Evolutionary conservation across 163 green algal species (phyloP).

Genomic region (Scenedesmus sp.): DNA sequence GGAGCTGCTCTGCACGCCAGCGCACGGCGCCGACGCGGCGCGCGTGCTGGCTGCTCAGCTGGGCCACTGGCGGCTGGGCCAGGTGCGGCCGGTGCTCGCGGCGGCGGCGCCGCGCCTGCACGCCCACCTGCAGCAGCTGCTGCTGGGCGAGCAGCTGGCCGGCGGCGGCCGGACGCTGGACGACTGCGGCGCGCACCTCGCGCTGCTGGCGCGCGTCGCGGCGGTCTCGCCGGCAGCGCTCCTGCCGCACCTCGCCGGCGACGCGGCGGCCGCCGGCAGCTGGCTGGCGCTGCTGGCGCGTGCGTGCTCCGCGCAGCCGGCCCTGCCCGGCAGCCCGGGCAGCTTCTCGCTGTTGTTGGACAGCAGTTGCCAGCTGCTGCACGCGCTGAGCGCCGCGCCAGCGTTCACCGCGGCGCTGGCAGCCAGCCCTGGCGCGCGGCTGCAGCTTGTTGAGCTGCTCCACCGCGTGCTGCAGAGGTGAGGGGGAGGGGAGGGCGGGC

Average conservation of each 20-base stretch:
- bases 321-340: not conserved
- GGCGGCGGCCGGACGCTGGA: conserved; percentile 11
- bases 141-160: not conserved
- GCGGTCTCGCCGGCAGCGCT: not conserved
- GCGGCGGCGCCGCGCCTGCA: conserved; percentile 1
- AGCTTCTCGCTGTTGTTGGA: conserved; percentile 8
- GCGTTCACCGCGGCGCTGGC: not conserved
- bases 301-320: not conserved
- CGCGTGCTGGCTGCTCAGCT: conserved; percentile 28
- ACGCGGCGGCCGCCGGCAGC: not conserved
- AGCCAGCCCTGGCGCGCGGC: not conserved
- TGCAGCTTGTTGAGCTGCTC: not conserved
- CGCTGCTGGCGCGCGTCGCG: conserved; percentile 6
- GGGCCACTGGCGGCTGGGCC: conserved; percentile 8
- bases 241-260: no score
- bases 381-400: not conserved
- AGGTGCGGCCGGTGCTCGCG: not conserved
- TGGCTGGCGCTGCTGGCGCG: conserved; percentile 15
- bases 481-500: not conserved
- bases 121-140: conserved; percentile 16
- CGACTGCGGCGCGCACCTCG: not conserved
- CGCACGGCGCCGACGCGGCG: not conserved
- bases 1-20: not conserved
- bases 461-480: conserved; percentile 8
- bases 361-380: conserved; percentile 20